These are phyloP conservation scores for Suillus occidentalis DNA, from an alignment of 768 basidiomycete genomes.

Conservation along the genomic window DNA sequence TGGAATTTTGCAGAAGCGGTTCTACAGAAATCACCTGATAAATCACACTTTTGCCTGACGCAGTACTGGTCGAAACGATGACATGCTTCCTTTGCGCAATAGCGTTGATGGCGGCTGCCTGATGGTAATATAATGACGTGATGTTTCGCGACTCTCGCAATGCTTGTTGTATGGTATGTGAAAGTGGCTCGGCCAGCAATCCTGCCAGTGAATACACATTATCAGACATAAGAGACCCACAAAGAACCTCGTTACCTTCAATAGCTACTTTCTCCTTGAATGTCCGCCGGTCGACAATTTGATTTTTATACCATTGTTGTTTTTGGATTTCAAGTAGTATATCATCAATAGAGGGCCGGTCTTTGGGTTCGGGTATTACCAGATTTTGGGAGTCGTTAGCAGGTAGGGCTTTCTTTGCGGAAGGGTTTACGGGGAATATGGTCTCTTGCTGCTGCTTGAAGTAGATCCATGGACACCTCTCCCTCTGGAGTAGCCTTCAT, in stretches of 20 bases:
- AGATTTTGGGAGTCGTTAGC: conserved; percentile 2
- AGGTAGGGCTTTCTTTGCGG: conserved; percentile 7
- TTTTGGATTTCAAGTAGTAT: conserved; percentile 58
- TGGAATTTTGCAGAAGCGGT: background rate
- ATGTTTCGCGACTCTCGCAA: conserved; percentile 62
- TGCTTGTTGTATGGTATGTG: conserved; percentile 53
- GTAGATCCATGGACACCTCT: conserved; percentile 62
- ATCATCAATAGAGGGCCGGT: conserved; percentile 56
- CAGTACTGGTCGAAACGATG: conserved; percentile 88
- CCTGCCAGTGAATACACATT: conserved; percentile 36
- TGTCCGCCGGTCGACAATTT: conserved; percentile 60
- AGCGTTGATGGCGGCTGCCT: conserved; percentile 69
- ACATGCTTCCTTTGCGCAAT: conserved; percentile 62
- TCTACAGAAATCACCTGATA: conserved; percentile 63
- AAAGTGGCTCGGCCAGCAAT: conserved; percentile 55
- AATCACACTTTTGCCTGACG: conserved; percentile 86
- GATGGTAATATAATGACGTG: conserved; percentile 61
- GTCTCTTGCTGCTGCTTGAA: conserved; percentile 66
- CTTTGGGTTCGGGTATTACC: conserved; percentile 40
- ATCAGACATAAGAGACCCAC: background rate
- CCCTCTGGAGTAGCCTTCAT: conserved; percentile 48
- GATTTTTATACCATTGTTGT: conserved; percentile 67
- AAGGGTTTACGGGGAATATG: conserved; percentile 75
- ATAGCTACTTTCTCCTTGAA: conserved; percentile 52
- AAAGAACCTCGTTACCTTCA: conserved; percentile 40